Evolutionary conservation across 768 basidiomycete species (phyloP), one percentile per base, ranked within the genome.

Genomic region (Mycena vulgaris): DNA sequence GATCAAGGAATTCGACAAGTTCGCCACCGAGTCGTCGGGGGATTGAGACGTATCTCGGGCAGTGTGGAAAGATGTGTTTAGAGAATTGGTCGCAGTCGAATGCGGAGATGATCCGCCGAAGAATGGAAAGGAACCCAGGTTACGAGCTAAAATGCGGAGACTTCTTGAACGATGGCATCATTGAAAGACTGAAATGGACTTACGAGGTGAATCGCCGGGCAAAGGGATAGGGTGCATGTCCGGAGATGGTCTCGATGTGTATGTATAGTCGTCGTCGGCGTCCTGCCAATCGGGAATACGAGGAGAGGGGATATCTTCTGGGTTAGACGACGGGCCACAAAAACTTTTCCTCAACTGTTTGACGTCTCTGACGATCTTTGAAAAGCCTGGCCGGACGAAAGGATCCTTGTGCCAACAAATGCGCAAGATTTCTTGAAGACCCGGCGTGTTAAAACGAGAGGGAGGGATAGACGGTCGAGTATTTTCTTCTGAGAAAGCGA

Each of bases 401-500:
- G 91, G 88, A 58, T 89, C 83, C 2, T 79, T 81, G 51, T 84
- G 78, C 93, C 93, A 95, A 71, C 90, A 91, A 5, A 74, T 47
- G 14, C 80, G 78, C 27, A 95, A 79, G 53, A 92, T 80, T 11
- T 84, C 79, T 73, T 82, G 81, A 47, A 85, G 78, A 1, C 76
- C 76, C 2, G 82, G 74, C 3, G 78, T 78, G 53, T 78, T 75
- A 70, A 83, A 73, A 59, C 76, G 74, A 49, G 84, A 75, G 51
- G 75, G 45, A 37, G 89, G 89, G 23, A 92, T 78, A 2, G 80
- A 56, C 3, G 90, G 90, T 14, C 90, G 88, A 35, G 78, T 82
- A 47, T 89, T 82, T 67, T 87, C 84, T 55, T 83, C 88, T 92
- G 30, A 70, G 2, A 74, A 33, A 70, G 0, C 25, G 28, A 17